Evolutionary conservation across 495 filamentous ascomycete genomes (phyloP).

Genomic region (Hyphodiscus hymeniophilus): DNA sequence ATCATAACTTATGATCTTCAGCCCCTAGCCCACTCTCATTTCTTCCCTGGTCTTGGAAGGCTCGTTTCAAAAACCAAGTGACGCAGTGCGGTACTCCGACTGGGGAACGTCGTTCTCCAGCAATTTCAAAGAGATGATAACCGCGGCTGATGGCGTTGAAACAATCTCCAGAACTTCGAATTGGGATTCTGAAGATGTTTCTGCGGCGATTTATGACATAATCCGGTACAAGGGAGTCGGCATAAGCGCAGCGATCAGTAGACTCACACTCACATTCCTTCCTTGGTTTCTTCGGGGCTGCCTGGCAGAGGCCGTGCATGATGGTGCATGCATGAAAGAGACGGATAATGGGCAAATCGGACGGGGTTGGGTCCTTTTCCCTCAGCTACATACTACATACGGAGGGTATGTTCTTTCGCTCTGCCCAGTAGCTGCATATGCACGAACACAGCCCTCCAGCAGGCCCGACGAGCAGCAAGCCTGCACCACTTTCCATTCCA

Average conservation of each 20-base stretch:
- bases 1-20: slow-evolving; percentile 9
- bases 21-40: slow-evolving; percentile 6
- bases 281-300: neutral
- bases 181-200: slow-evolving; percentile 1
- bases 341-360: neutral
- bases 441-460: neutral
- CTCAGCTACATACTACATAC: neutral
- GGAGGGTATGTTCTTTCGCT: neutral
- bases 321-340: neutral
- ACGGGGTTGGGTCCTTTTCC: neutral
- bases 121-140: slow-evolving; percentile 13
- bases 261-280: neutral
- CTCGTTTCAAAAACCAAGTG: slow-evolving; percentile 4
- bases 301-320: neutral
- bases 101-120: slow-evolving; percentile 13
- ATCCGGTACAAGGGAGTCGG: slow-evolving; percentile 5
- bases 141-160: slow-evolving; percentile 20
- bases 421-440: neutral
- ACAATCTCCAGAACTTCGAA: slow-evolving; percentile 13
- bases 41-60: neutral
- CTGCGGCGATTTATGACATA: slow-evolving; percentile 12
- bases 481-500: neutral
- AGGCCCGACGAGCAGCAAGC: neutral
- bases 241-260: slow-evolving; percentile 13
- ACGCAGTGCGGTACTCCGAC: slow-evolving; percentile 9